Evolutionary conservation across 371 early-diverging fungal genomes (phyloP), one percentile per base, ranked within the genome.

Genomic region (Haplosporangium sp.): DNA sequence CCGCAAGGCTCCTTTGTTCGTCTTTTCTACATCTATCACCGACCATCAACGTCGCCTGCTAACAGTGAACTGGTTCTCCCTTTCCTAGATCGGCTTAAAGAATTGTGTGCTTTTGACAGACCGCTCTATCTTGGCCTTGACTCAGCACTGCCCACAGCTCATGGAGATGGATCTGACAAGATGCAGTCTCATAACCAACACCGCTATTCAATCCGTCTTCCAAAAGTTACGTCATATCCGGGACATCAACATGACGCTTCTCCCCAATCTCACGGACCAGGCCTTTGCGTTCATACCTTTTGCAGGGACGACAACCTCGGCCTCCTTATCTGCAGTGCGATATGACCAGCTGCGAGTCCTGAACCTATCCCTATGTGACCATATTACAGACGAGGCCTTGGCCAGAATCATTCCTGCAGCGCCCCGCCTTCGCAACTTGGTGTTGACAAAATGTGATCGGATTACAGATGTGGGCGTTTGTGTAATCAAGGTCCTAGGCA

Each of bases 151-250:
- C 65, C 86, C 86, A 16, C 81, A 83, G 18, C 59, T 90, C 41
- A 61, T 87, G 43, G 91, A 90, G 67, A 83, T 90, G 20, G 91
- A 90, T 64, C 63, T 88, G 11, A 84, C 87, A 56, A 83, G 86
- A 55, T 89, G 89, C 62, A 54, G 58, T 21, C 67, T 77, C 5
- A 83, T 90, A 45, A 86, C 89, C 8, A 83, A 88, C 68, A 59
- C 62, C 8, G 81, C 86, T 1, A 69, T 90, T 12, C 47, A 69
- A 13, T 69, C 82, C 0, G 81, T 90, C 40, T 86, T 88, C 46
- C 67, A 55, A 13, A 60, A 7, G 8, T n/a, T 71, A 41, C 80
- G 77, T 43, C 89, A 87, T 45, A 71, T 90, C 20, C 84, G 89
- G 52, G 91, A 90, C 67, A 77, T 89, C 67, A 76, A 67, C 84